These are phyloP conservation scores for Soucietia sequanensis DNA, from an alignment of 805 yeast species.

Conservation along the genomic window DNA sequence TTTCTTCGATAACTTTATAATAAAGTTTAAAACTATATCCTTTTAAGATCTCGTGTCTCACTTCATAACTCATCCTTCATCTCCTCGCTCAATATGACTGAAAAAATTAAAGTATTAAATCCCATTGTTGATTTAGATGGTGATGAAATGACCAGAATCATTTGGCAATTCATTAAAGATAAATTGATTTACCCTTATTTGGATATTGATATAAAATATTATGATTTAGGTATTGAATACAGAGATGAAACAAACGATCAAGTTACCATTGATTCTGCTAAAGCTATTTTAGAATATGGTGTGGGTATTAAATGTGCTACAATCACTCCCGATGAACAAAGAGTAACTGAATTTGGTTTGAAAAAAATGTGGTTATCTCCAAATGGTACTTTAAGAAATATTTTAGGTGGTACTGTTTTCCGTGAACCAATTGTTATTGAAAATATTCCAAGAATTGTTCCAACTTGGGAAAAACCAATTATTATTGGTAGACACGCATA, in stretches of 20 bases:
- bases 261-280: slow-evolving; percentile 86
- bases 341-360: slow-evolving; percentile 85
- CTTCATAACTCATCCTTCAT: background rate
- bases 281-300: slow-evolving; percentile 82
- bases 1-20: no score
- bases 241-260: slow-evolving; percentile 87
- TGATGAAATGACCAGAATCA: slow-evolving; percentile 95
- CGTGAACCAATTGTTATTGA: slow-evolving; percentile 95
- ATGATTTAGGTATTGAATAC: slow-evolving; percentile 82
- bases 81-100: background rate
- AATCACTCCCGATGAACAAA: slow-evolving; percentile 96
- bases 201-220: slow-evolving; percentile 85
- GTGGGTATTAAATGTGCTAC: slow-evolving; percentile 98
- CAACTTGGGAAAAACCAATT: slow-evolving; percentile 93
- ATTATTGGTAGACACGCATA: slow-evolving; percentile 97
- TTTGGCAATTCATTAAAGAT: slow-evolving; percentile 89
- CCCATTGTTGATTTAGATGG: slow-evolving; percentile 98
- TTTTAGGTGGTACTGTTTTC: slow-evolving; percentile 94
- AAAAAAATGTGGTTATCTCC: slow-evolving; percentile 98
- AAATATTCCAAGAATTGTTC: slow-evolving; percentile 80
- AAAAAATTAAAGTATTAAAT: slow-evolving; percentile 73
- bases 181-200: slow-evolving; percentile 82
- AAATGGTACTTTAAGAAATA: slow-evolving; percentile 94
- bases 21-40: slow-evolving; percentile 1
- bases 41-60: background rate